Evolutionary conservation across 257 asterid genomes (phyloP).

Genomic region (Henckelia pumila): DNA sequence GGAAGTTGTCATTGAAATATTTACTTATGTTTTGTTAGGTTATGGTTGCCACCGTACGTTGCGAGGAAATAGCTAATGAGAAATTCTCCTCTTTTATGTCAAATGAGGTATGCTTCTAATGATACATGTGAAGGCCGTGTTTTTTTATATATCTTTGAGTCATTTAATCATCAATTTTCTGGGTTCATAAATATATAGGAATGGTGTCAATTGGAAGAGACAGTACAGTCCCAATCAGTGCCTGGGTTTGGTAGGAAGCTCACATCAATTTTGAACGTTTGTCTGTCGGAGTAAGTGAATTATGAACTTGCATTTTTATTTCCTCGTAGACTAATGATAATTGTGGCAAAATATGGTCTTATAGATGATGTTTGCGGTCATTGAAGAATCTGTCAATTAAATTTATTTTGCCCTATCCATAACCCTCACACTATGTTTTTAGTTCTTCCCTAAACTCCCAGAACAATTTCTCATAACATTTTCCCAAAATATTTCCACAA

Average conservation of each 20-base stretch:
- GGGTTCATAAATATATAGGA: constrained; percentile 43
- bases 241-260: constrained; percentile 84
- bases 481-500: neutral
- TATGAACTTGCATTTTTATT: neutral
- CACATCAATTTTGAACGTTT: constrained; percentile 57
- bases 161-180: neutral
- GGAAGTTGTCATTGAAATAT: constrained; percentile 15
- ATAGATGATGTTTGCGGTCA: constrained; percentile 17
- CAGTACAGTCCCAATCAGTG: constrained; percentile 67
- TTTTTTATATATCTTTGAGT: constrained; percentile 11
- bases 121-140: constrained; percentile 9
- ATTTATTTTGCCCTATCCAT: neutral
- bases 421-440: neutral
- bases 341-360: constrained; percentile 6
- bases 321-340: constrained; percentile 20
- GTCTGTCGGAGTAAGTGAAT: constrained; percentile 74
- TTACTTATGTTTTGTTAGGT: constrained; percentile 45
- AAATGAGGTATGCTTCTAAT: constrained; percentile 58
- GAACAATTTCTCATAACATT: neutral
- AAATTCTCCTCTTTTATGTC: constrained; percentile 61
- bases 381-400: no score
- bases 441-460: neutral
- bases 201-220: constrained; percentile 76
- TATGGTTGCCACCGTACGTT: constrained; percentile 96
- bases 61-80: constrained; percentile 93